Evolutionary conservation across 1,284 basidiomycete species (phyloP).

Genomic region (Mycosarcoma maydis): DNA sequence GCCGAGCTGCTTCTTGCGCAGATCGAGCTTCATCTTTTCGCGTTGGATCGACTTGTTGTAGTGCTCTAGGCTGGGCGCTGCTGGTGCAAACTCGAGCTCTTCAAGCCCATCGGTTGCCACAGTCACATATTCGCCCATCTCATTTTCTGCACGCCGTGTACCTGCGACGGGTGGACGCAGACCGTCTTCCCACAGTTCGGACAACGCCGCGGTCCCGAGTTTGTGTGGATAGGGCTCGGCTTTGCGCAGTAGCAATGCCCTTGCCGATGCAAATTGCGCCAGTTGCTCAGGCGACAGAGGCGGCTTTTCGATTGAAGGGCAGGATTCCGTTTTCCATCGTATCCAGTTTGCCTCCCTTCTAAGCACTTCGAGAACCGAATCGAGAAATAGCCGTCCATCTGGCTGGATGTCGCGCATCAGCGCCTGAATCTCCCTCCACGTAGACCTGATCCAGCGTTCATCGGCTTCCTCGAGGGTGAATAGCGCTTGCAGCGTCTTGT

Average conservation of each 20-base stretch:
- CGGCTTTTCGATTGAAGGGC: constrained; percentile 60
- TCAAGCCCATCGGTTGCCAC: constrained; percentile 60
- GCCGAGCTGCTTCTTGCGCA: constrained; percentile 51
- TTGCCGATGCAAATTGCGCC: constrained; percentile 32
- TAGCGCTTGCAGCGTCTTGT: constrained; percentile 51
- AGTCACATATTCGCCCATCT: constrained; percentile 51
- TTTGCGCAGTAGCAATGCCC: constrained; percentile 26
- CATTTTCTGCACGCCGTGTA: constrained; percentile 44
- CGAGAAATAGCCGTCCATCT: constrained; percentile 52
- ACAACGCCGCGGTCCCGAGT: constrained; percentile 62
- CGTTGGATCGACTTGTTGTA: constrained; percentile 50
- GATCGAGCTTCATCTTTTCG: constrained; percentile 47
- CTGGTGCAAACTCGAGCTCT: constrained; percentile 54
- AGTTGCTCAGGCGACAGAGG: constrained; percentile 42
- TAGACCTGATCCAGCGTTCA: constrained; percentile 58
- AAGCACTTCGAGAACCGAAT: constrained; percentile 51
- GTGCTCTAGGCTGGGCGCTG: constrained; percentile 47
- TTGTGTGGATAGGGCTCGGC: constrained; percentile 36
- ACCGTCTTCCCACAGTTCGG: constrained; percentile 63
- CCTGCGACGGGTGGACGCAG: constrained; percentile 41
- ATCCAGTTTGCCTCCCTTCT: constrained; percentile 59
- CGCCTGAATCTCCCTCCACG: constrained; percentile 56
- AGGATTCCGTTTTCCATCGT: constrained; percentile 61
- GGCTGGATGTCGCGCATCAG: constrained; percentile 55
- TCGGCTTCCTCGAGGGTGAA: constrained; percentile 52